Evolutionary conservation across 1,284 basidiomycete genomes (phyloP).

Genomic region (Trichosporon coremiiforme): DNA sequence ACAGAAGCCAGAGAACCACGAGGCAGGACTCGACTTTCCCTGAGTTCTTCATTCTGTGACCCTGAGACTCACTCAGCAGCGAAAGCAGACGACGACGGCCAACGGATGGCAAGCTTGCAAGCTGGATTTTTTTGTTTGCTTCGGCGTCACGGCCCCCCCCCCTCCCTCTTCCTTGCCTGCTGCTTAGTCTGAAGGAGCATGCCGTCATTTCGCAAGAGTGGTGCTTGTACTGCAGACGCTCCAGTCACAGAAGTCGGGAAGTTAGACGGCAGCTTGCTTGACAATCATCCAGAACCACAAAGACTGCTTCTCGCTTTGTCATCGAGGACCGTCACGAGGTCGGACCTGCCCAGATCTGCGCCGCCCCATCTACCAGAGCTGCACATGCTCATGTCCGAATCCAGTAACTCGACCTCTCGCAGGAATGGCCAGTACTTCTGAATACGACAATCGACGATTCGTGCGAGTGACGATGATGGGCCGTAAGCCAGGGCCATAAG

Average conservation of each 20-base stretch:
- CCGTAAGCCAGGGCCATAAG: not conserved
- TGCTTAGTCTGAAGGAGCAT: too few species aligned
- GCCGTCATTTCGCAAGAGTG: not conserved
- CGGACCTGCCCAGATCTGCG: not conserved
- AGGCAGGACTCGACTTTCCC: not conserved
- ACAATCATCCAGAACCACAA: not conserved
- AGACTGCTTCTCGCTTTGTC: not conserved
- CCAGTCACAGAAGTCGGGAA: too few species aligned
- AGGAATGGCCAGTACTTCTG: too few species aligned
- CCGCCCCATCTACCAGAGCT: too few species aligned
- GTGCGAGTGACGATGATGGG: too few species aligned
- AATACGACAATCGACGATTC: not conserved
- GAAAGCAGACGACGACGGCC: too few species aligned
- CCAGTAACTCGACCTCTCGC: not conserved
- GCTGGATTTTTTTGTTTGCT: not conserved
- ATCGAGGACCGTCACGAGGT: not conserved
- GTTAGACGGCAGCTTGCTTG: too few species aligned
- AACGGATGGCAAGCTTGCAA: too few species aligned
- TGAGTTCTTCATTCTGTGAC: conserved; percentile 8
- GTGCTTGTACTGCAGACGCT: too few species aligned
- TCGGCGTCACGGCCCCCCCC: too few species aligned
- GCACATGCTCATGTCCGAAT: not conserved
- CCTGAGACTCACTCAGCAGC: too few species aligned
- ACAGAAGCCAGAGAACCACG: not conserved
- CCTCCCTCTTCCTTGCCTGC: not conserved